These are phyloP conservation scores for Flaveria robusta DNA, from an alignment of 129 eudicot genomes.

Conservation along the genomic window DNA sequence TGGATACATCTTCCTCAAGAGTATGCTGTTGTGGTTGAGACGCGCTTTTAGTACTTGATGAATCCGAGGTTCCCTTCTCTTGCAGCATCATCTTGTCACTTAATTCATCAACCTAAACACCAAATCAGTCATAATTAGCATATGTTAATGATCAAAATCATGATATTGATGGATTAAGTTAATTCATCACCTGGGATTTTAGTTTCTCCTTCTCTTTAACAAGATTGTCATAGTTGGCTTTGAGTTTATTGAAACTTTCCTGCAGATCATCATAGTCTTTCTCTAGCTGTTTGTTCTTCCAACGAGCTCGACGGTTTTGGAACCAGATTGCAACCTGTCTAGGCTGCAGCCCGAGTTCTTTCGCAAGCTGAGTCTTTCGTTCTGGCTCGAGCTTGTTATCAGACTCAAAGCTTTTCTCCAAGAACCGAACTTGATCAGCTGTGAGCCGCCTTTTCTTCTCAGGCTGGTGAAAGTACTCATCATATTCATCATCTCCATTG, in stretches of 20 bases:
- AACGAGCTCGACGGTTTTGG: conserved; percentile 89
- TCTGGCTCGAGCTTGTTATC: conserved; percentile 96
- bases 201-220: conserved; percentile 75
- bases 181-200: conserved; percentile 55
- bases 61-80: conserved; percentile 42
- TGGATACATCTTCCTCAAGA: conserved; percentile 36
- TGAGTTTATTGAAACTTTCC: conserved; percentile 62
- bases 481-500: conserved; percentile 66
- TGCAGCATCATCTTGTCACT: conserved; percentile 54
- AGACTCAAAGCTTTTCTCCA: conserved; percentile 76
- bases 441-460: conserved; percentile 86
- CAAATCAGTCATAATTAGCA: neutral
- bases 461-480: conserved; percentile 76
- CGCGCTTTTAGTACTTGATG: conserved; percentile 32
- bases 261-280: conserved; percentile 75
- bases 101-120: conserved; percentile 57
- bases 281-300: conserved; percentile 79
- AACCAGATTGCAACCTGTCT: conserved; percentile 94
- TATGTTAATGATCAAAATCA: neutral
- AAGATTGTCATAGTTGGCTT: conserved; percentile 69
- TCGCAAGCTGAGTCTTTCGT: conserved; percentile 80
- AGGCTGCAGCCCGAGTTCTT: conserved; percentile 94
- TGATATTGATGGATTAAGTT: neutral
- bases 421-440: conserved; percentile 73
- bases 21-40: conserved; percentile 36